Percentiles rank a stretch among this genome's conserved stretches.
phyloP scores from a whole-genome alignment of 306 rosid genomes.

The Macrotyloma uniflorum region DNA sequence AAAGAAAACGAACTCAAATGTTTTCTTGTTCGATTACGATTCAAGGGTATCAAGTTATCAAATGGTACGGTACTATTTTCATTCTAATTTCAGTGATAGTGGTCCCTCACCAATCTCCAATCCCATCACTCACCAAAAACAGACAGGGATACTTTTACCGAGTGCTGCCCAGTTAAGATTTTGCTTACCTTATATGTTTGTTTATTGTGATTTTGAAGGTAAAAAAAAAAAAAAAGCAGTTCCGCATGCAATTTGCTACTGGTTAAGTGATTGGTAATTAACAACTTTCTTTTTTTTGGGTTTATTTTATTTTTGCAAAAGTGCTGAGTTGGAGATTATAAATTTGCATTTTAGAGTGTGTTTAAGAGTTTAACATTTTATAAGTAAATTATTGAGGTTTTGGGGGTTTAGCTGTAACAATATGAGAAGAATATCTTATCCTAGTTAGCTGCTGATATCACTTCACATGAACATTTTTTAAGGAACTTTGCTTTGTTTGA shows the following conservation, averaged over 20 bases:
- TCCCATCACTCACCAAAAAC: conserved; percentile 28
- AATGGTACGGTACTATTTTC: not conserved
- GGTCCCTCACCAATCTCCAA: conserved; percentile 25
- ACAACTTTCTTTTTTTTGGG: not conserved
- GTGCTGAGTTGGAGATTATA: not conserved
- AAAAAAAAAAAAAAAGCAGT: not conserved
- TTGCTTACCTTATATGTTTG: not conserved
- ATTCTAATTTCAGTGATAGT: conserved; percentile 31
- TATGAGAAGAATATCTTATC: conserved; percentile 5
- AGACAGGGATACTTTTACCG: conserved; percentile 20
- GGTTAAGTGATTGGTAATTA: not conserved
- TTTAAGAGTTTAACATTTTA: not conserved
- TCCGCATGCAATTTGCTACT: not conserved
- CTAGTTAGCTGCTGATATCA: conserved; percentile 9
- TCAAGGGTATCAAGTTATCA: conserved; percentile 9
- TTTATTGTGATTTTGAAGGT: conserved; percentile 17
- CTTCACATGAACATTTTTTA: not conserved
- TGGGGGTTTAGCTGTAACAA: not conserved
- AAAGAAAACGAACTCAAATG: conserved; percentile 6
- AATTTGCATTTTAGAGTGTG: not conserved
- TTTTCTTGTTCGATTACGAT: conserved; percentile 28
- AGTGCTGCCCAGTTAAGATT: conserved; percentile 28
- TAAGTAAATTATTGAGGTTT: not conserved
- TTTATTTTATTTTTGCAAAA: not conserved
- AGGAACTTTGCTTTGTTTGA: conserved; percentile 24